Base-by-base conservation (phyloP, 129 eudicot species). In the Saposhnikovia divaricata region DNA sequence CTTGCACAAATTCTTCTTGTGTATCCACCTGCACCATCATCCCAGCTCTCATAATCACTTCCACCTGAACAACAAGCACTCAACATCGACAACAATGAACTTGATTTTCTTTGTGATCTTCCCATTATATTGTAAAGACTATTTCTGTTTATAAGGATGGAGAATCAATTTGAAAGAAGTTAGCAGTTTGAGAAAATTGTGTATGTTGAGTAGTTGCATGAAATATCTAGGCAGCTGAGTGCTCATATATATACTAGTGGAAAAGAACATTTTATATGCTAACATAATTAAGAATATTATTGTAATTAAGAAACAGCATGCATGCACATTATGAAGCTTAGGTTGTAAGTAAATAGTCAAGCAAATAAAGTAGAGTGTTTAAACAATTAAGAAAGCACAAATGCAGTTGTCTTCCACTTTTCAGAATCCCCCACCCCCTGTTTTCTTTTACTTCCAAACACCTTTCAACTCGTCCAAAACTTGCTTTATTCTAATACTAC, bases 1-100 rank as follows among this genome's bases (percentile, higher is more conserved):
- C 86, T 65, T 47, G 78, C 45, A 66, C n/a, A 71, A 15, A 73
- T 9, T 72, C 76, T 75, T 43, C 31, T 72, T 9, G 73, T 25
- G 80, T 39, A 31, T 28, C 74, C 73, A 66, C 38, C 72, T 61
- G 31, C 79, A 13, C 42, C 59, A 2, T 78, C 74, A 59, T 78
- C 81, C 53, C 72, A 77, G 45, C 43, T 39, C 1, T 78, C 81
- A 27, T 73, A 40, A 11, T 61, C 74, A 18, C 55, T 19, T 13
- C 74, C 71, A 7, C 81, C 81, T 10, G 57, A 37, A 78, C 81
- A 61, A 18, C 81, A 78, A 27, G 43, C 74, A 6, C 7, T 42
- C 19, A 78, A 78, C 27, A 78, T 61, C 0, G 74, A 61, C 53
- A 61, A 63, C 11, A 63, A 77, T 39, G 31, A 76, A 42, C 47